Evolutionary conservation across 257 asterid species (phyloP).

Genomic region (Perilla frutescens): DNA sequence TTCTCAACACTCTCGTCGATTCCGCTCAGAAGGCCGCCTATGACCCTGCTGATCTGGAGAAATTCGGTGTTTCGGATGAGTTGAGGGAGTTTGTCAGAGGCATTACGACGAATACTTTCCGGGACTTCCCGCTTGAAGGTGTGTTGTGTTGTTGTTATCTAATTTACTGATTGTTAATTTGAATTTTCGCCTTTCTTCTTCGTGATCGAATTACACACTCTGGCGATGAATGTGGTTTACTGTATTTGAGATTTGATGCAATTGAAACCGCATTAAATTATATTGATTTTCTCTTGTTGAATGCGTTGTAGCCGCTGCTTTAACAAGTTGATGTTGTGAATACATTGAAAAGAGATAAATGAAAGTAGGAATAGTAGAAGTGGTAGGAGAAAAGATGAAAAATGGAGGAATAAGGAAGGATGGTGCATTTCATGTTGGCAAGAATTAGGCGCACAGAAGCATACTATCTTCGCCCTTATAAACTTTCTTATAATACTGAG

Average conservation of each 20-base stretch:
- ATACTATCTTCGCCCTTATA: not conserved
- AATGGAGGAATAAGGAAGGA: not conserved
- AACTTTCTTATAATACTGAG: not conserved
- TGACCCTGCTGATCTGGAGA: slow-evolving; percentile 65
- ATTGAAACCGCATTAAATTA: not conserved
- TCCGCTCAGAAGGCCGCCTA: slow-evolving; percentile 40
- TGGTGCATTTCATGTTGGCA: not conserved
- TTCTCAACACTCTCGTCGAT: slow-evolving; percentile 61
- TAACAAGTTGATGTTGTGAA: not conserved
- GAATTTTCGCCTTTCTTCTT: not conserved
- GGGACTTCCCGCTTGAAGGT: slow-evolving; percentile 84
- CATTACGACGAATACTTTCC: slow-evolving; percentile 67
- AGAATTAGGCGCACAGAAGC: not conserved
- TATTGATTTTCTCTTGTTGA: not conserved
- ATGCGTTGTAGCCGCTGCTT: too few species aligned
- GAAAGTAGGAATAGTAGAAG: not conserved
- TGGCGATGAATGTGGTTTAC: not conserved
- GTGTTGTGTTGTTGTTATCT: slow-evolving; percentile 11
- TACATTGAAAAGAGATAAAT: not conserved
- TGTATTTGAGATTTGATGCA: slow-evolving; percentile 20
- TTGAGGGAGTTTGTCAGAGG: slow-evolving; percentile 83
- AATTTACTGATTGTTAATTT: slow-evolving; percentile 18
- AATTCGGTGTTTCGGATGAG: slow-evolving; percentile 78
- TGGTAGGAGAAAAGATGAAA: not conserved
- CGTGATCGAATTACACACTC: not conserved